These are phyloP conservation scores for Immersiella caudata DNA, from an alignment of 495 filamentous ascomycete genomes.

Conservation along the genomic window DNA sequence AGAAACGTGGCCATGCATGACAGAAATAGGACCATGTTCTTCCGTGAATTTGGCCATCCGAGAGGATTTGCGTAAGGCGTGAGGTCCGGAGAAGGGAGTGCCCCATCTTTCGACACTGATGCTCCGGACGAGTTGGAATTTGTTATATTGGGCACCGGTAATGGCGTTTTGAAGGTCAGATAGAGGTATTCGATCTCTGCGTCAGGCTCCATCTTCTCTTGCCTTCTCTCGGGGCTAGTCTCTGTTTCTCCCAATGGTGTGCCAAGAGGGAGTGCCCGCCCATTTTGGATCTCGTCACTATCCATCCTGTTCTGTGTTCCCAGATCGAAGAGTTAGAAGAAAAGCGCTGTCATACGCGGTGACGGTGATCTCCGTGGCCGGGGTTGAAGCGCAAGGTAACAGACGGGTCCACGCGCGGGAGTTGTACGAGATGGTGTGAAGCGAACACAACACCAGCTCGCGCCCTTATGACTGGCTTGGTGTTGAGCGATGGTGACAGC, in stretches of 20 bases:
- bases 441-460: not conserved
- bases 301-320: not conserved
- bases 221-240: not conserved
- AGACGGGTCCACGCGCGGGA: not conserved
- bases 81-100: slow-evolving; percentile 66
- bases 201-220: slow-evolving; percentile 6
- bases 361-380: not conserved
- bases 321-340: not conserved
- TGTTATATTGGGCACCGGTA: slow-evolving; percentile 61
- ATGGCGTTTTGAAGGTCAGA: slow-evolving; percentile 68
- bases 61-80: slow-evolving; percentile 70
- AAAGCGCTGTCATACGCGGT: not conserved
- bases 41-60: slow-evolving; percentile 69
- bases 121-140: slow-evolving; percentile 33
- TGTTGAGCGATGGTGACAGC: not conserved
- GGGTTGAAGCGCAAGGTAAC: not conserved
- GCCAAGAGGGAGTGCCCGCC: not conserved
- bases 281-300: not conserved
- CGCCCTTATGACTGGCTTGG: not conserved
- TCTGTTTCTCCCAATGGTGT: not conserved
- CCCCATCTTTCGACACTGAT: slow-evolving; percentile 12
- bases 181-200: slow-evolving; percentile 65
- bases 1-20: slow-evolving; percentile 75
- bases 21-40: slow-evolving; percentile 72
- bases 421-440: not conserved